phyloP scores from a whole-genome alignment of 345 rosid species.

The Pugionium dolabratum region DNA sequence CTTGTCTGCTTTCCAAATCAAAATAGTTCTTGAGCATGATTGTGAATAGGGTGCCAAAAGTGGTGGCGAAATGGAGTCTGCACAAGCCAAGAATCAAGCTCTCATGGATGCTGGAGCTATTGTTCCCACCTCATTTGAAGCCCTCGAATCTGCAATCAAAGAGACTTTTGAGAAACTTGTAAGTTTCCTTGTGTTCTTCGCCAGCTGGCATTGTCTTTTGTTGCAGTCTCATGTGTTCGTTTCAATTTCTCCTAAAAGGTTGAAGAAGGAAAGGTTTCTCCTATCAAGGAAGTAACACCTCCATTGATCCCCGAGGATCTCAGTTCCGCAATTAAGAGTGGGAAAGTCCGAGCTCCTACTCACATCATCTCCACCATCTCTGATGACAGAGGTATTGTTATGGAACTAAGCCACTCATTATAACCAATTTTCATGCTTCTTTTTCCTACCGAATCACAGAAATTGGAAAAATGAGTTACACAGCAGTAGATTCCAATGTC shows the following conservation, averaged over 20 bases:
- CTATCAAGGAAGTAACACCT: constrained; percentile 78
- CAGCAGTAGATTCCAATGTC: not conserved
- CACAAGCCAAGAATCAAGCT: constrained; percentile 99
- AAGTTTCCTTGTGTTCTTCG: constrained; percentile 30
- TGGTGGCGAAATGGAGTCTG: constrained; percentile 98
- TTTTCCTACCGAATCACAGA: too few species aligned
- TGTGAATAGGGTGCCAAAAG: constrained; percentile 91
- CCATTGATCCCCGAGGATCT: constrained; percentile 99
- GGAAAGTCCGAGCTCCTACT: constrained; percentile 97
- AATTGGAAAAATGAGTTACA: not conserved
- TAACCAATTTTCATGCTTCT: too few species aligned
- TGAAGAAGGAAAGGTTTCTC: constrained; percentile 74
- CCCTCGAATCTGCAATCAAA: constrained; percentile 71
- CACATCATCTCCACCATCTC: constrained; percentile 96
- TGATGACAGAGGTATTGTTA: constrained; percentile 79
- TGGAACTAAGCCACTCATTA: not conserved
- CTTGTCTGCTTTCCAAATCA: not conserved
- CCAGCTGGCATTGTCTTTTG: constrained; percentile 15
- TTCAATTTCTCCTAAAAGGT: constrained; percentile 43
- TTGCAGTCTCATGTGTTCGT: constrained; percentile 16
- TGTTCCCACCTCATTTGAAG: constrained; percentile 93
- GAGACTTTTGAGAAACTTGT: constrained; percentile 93
- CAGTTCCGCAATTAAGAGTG: constrained; percentile 83
- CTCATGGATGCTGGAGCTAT: constrained; percentile 85
- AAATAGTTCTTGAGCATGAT: constrained; percentile 28